These are phyloP conservation scores for Populus alba DNA, from an alignment of 345 rosid species.

Conservation along the genomic window DNA sequence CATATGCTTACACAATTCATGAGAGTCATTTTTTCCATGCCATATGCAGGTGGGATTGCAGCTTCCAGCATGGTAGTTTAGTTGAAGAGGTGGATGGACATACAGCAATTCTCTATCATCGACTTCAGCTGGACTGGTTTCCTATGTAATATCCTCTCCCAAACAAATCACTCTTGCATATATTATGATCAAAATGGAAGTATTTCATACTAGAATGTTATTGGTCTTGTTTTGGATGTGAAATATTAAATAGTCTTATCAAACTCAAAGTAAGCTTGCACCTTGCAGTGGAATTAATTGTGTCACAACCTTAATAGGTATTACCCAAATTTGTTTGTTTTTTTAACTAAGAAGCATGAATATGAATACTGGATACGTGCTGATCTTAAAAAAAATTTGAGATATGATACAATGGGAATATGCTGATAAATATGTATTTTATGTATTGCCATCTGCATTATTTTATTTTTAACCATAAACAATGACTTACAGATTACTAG, in stretches of 20 bases:
- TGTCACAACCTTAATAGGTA: not conserved
- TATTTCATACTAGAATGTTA: not conserved
- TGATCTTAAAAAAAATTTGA: not conserved
- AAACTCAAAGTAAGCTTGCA: not conserved
- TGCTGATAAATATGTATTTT: not conserved
- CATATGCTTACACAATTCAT: not conserved
- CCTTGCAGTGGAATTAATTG: not conserved
- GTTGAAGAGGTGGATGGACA: slow-evolving; percentile 99
- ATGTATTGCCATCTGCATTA: not conserved
- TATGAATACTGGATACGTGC: not conserved
- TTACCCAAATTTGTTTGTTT: not conserved
- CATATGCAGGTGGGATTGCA: slow-evolving; percentile 94
- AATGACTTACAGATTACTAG: not conserved
- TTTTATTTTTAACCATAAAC: not conserved
- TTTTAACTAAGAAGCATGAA: not conserved
- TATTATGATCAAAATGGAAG: not conserved
- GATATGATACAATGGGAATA: not conserved
- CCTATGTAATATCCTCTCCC: slow-evolving; percentile 55
- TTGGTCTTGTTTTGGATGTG: not conserved
- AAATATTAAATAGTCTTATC: not conserved
- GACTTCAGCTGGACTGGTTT: slow-evolving; percentile 97
- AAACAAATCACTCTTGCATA: slow-evolving; percentile 4
- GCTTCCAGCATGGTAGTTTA: slow-evolving; percentile 86
- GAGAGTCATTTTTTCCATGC: not conserved
- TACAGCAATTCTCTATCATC: slow-evolving; percentile 92